A percentile compares a stretch with the other conserved stretches of the same genome.
Evolutionary conservation across 805 yeast species (phyloP).

Genomic region (Lachancea nothofagi): DNA sequence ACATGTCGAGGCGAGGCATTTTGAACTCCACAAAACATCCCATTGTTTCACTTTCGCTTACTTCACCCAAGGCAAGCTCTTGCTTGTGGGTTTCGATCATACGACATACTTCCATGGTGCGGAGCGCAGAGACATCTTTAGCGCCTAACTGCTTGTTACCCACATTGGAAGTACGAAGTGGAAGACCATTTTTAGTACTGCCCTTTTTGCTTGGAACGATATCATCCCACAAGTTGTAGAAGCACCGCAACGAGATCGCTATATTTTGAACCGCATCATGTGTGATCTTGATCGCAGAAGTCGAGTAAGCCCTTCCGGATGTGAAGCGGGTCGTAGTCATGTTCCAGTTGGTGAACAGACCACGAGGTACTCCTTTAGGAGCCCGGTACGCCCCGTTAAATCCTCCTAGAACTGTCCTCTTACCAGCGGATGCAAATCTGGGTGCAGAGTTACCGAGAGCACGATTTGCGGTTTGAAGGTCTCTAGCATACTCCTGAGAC

Average conservation of each 20-base stretch:
- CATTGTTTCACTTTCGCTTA: conserved; percentile 28
- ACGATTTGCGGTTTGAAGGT: neutral
- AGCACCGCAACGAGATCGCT: conserved; percentile 43
- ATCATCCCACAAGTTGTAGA: conserved; percentile 32
- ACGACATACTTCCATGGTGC: conserved; percentile 23
- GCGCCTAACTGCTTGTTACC: conserved; percentile 7
- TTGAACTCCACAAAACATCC: conserved; percentile 58
- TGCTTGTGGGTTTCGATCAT: conserved; percentile 31
- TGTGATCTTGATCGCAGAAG: conserved; percentile 26
- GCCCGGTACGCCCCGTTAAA: conserved; percentile 10
- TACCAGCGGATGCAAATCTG: neutral
- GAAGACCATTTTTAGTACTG: conserved; percentile 15
- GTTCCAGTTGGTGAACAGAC: conserved; percentile 21
- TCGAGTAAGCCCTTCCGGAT: conserved; percentile 19
- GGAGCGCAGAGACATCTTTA: conserved; percentile 12
- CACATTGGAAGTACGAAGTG: conserved; percentile 13
- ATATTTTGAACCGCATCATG: conserved; percentile 56
- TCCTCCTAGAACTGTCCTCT: conserved; percentile 12
- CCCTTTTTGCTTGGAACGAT: conserved; percentile 17
- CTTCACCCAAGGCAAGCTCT: neutral
- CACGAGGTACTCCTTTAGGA: conserved; percentile 19
- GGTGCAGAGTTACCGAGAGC: neutral
- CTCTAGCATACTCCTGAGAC: neutral
- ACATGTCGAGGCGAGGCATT: conserved; percentile 36
- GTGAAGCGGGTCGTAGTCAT: conserved; percentile 12